phyloP scores from a whole-genome alignment of 306 rosid species.

The Cucurbita argyrosperma region DNA sequence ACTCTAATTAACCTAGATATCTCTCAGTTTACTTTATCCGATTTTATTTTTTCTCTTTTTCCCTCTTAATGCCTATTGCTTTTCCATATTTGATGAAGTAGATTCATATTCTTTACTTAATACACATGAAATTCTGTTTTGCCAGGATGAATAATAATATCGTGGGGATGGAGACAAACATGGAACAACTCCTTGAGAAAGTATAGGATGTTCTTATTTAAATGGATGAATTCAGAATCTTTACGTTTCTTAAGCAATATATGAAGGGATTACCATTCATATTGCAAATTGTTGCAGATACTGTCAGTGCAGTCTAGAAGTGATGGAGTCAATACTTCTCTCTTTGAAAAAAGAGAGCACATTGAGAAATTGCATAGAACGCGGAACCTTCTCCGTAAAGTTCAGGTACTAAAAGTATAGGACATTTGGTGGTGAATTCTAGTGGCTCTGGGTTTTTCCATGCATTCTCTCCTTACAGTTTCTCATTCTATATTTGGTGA shows the following conservation, averaged over 20 bases:
- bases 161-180: conserved; percentile 78
- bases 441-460: neutral
- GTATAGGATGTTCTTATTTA: conserved; percentile 15
- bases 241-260: neutral
- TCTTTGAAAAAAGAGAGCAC: conserved; percentile 78
- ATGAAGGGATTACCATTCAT: neutral
- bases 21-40: neutral
- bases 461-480: neutral
- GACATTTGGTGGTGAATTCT: neutral
- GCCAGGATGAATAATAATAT: conserved; percentile 89
- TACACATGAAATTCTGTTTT: neutral
- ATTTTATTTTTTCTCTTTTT: neutral
- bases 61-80: neutral
- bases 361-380: conserved; percentile 75
- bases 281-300: conserved; percentile 39
- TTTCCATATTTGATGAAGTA: neutral
- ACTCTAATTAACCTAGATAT: neutral
- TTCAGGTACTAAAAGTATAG: conserved; percentile 39
- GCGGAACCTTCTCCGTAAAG: conserved; percentile 83
- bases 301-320: conserved; percentile 90
- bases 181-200: conserved; percentile 91
- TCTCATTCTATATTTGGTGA: neutral
- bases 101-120: neutral
- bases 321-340: conserved; percentile 66
- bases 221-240: neutral